These are phyloP conservation scores for Graphilbum sp. DNA, from an alignment of 2,329 filamentous ascomycete genomes.

Conservation along the genomic window DNA sequence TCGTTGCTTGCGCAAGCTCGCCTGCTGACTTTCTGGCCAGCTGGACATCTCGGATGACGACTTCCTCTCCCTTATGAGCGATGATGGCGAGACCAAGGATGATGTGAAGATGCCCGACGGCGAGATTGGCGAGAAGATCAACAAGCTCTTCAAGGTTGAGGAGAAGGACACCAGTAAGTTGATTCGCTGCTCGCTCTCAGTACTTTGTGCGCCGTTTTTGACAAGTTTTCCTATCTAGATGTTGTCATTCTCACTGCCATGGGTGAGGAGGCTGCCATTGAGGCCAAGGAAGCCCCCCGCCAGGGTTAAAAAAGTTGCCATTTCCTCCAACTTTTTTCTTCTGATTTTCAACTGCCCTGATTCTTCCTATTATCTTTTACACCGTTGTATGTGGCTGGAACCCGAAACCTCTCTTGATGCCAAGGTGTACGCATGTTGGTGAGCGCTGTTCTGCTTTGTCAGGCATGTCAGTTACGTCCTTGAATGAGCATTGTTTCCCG, in stretches of 20 bases:
- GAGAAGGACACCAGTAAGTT: conserved; percentile 86
- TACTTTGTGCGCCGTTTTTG: no score
- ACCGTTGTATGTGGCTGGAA: conserved; percentile 4
- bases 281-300: conserved; percentile 78
- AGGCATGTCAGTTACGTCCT: neutral
- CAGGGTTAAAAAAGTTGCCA: conserved; percentile 14
- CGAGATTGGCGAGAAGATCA: conserved; percentile 78
- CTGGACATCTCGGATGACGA: conserved; percentile 87
- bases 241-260: conserved; percentile 89
- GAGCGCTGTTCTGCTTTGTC: neutral
- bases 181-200: conserved; percentile 6
- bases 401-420: neutral
- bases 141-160: conserved; percentile 59
- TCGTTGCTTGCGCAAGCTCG: no score
- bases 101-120: conserved; percentile 88
- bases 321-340: conserved; percentile 3
- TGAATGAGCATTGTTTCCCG: neutral
- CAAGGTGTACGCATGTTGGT: neutral
- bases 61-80: conserved; percentile 86
- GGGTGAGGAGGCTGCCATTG: conserved; percentile 84
- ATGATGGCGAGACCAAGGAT: conserved; percentile 76
- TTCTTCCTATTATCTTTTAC: no score
- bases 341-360: no score
- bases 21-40: conserved; percentile 26
- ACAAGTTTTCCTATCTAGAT: no score